Conservation (phyloP, 225 moss, liverwort and hornwort species). For the Sphagnum tenellum region DNA sequence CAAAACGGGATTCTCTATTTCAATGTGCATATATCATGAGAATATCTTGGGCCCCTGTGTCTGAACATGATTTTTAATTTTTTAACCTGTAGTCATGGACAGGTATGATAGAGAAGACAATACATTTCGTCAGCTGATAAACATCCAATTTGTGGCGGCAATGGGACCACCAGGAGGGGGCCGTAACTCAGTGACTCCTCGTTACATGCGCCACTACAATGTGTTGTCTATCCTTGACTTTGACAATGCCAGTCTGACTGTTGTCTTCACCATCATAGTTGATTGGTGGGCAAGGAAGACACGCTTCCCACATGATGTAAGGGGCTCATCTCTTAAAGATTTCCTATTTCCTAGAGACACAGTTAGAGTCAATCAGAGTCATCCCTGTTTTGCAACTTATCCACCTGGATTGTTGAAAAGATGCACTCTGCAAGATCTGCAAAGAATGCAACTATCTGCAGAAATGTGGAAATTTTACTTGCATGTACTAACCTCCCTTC, state of each 20-base stretch:
- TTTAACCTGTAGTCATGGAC: neutral
- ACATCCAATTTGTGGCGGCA: constrained; percentile 75
- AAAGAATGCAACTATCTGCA: no score
- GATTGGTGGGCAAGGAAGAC: constrained; percentile 78
- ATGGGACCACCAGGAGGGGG: constrained; percentile 84
- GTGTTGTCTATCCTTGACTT: constrained; percentile 66
- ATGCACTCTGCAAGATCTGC: no score
- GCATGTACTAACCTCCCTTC: no score
- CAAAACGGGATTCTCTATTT: neutral
- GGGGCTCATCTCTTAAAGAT: neutral
- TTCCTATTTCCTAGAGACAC: neutral
- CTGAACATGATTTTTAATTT: no score
- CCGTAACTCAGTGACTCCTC: constrained; percentile 57
- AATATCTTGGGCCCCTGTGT: no score
- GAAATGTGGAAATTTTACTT: no score
- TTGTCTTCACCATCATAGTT: constrained; percentile 61
- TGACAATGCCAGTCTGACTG: constrained; percentile 46
- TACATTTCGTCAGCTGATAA: constrained; percentile 43
- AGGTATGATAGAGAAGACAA: constrained; percentile 88
- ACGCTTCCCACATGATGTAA: constrained; percentile 64
- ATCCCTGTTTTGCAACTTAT: no score
- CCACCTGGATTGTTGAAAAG: no score
- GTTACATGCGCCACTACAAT: constrained; percentile 78
- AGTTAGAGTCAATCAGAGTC: neutral
- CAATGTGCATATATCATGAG: no score